phyloP scores from a whole-genome alignment of 768 basidiomycete species.

The Pleurotus cornucopiae region DNA sequence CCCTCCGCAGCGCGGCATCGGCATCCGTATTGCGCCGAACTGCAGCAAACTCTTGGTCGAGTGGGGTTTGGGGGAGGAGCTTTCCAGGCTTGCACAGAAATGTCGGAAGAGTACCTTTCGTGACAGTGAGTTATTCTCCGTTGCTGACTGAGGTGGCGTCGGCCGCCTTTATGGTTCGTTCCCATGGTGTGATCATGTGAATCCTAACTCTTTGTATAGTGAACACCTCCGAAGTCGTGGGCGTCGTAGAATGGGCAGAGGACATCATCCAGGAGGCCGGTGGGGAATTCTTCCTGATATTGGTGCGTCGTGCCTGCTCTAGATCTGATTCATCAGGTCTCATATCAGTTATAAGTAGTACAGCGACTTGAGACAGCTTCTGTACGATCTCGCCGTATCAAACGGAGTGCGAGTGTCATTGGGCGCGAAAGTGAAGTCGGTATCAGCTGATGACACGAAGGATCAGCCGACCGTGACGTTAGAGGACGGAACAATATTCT shows the following conservation, averaged over 20 bases:
- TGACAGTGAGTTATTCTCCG: slow-evolving; percentile 23
- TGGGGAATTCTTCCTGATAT: slow-evolving; percentile 45
- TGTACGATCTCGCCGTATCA: slow-evolving; percentile 36
- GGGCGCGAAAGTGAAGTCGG: slow-evolving; percentile 22
- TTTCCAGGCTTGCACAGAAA: slow-evolving; percentile 25
- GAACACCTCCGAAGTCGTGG: slow-evolving; percentile 36
- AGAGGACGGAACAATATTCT: slow-evolving; percentile 29
- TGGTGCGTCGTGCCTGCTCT: slow-evolving; percentile 27
- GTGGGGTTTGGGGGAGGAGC: slow-evolving; percentile 45
- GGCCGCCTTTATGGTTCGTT: background rate
- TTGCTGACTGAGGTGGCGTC: background rate
- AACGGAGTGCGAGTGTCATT: slow-evolving; percentile 36
- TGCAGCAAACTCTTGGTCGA: slow-evolving; percentile 43
- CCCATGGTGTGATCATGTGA: background rate
- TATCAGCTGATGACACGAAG: slow-evolving; percentile 20
- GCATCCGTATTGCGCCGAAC: slow-evolving; percentile 50
- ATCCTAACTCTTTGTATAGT: slow-evolving; percentile 23
- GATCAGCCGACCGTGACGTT: slow-evolving; percentile 20
- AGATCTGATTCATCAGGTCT: background rate
- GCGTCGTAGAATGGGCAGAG: slow-evolving; percentile 44
- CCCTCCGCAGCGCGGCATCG: slow-evolving; percentile 26
- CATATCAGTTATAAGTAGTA: slow-evolving; percentile 26
- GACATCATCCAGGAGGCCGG: slow-evolving; percentile 44
- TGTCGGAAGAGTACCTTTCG: slow-evolving; percentile 30
- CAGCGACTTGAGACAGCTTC: slow-evolving; percentile 38